Evolutionary conservation across 2,329 filamentous ascomycete genomes (phyloP).

Genomic region (Trichoderma semiorbis): DNA sequence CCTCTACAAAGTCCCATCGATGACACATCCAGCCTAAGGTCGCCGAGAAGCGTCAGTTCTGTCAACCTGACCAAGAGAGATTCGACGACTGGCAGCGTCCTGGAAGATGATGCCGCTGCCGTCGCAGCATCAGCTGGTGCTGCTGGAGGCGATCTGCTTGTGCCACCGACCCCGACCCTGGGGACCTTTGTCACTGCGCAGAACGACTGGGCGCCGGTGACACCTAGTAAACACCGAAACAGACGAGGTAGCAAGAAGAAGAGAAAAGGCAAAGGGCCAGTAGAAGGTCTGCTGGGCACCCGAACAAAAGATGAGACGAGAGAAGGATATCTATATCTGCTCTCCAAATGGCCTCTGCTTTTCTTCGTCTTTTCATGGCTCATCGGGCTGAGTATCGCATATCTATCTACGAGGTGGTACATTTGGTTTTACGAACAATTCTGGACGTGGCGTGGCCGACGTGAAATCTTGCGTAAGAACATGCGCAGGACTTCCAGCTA

Average conservation of each 20-base stretch:
- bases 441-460: conserved; percentile 80
- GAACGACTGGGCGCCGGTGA: conserved; percentile 93
- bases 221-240: conserved; percentile 57
- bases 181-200: conserved; percentile 76
- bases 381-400: conserved; percentile 63
- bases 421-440: conserved; percentile 91
- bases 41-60: conserved; percentile 40
- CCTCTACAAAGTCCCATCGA: conserved; percentile 62
- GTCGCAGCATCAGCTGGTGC: conserved; percentile 39
- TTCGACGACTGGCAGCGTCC: conserved; percentile 31
- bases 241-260: conserved; percentile 39
- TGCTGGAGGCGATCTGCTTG: conserved; percentile 35
- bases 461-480: conserved; percentile 66
- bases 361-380: conserved; percentile 80
- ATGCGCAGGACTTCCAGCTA: conserved; percentile 73
- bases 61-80: conserved; percentile 43
- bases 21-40: conserved; percentile 40
- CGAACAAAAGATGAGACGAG: conserved; percentile 85
- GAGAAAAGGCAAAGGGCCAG: conserved; percentile 38
- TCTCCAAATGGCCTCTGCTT: conserved; percentile 91
- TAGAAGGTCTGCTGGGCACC: conserved; percentile 44
- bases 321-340: conserved; percentile 83
- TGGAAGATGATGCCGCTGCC: conserved; percentile 35
- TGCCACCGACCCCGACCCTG: conserved; percentile 28
- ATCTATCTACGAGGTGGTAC: conserved; percentile 80